Base-by-base conservation (phyloP, 1,284 basidiomycete species). In the Pterulicium gracile region DNA sequence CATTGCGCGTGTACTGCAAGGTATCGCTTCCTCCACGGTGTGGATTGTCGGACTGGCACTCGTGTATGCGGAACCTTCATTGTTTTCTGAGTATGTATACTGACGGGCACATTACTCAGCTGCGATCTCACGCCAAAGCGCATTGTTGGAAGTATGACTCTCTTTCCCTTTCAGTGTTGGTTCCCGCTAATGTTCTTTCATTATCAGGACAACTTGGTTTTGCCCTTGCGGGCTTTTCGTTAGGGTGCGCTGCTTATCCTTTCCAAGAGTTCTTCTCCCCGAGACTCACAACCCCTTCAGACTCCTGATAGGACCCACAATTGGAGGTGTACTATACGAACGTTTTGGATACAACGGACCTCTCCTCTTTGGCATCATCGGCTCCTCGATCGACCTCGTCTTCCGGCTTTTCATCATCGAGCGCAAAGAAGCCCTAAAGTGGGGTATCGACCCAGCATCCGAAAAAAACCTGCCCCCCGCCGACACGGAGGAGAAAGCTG, bases 41-140 rank as follows among this genome's bases (percentile, higher is more conserved):
- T 89, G 86, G 86, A 74, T 82, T 0, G 75, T 85, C 35, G 82
- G 80, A 0, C 61, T 88, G 19, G 82, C 81, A 7, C 62, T 87
- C n/a, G 56, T 86, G 82, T 85, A 56, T 59, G 70, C 20, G 19
- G 39, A n/a, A n/a, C n/a, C n/a, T 51, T 56, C 3, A 53, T 44
- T 24, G 34, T 19, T 19, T 43, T 36, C 27, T 44, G 3, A 36
- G n/a, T n/a, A n/a, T n/a, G n/a, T n/a, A n/a, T n/a, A n/a, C n/a
- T n/a, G n/a, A n/a, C n/a, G n/a, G n/a, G n/a, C n/a, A n/a, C n/a
- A n/a, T 32, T 32, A 17, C 4, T 7, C 5, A 84, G 79, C 24
- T 87, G 82, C 56, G 88, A 89, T 58, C 77, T 75, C 24, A 73
- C 77, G 0, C 75, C 80, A 1, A 73, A 78, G 53, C 57, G 67